Evolutionary conservation across 1,284 basidiomycete genomes (phyloP), one percentile per base, ranked within the genome.

Genomic region (Pisolithus thermaeus): DNA sequence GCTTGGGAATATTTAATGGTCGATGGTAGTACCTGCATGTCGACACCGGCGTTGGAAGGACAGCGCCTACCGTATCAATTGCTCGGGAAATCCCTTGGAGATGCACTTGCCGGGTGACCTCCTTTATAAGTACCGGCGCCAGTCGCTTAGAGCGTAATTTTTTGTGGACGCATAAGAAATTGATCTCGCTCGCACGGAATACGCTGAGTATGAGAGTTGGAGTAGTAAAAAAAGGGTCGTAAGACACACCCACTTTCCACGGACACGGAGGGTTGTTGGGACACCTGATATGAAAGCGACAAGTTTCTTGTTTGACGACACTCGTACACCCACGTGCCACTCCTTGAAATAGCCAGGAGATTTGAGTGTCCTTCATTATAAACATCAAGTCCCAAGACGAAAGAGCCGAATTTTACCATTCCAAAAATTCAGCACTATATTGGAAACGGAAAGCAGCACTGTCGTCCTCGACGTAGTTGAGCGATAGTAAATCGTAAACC

Each of bases 231-330:
- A 5, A 12, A 11, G 39, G 43, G 7, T 40, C 9, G 9, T 46
- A 6, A 20, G 20, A 36, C 52, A 23, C 7, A 71, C 86, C 66
- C 60, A 95, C 94, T 86, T 83, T 55, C 78, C 71, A 45, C 93
- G 84, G 8, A 94, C 86, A 23, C 87, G 84, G 11, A 97, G 69
- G 9, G 80, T 82, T 55, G 97, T 76, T 7, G 95, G 94, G 43
- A 99, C 86, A 40, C 92, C 97, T n/a, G 92, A 89, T 61, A 99
- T 98, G 69, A 99, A 99, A 0, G 90, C 97, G n/a, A 99, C 91
- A 1, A 99, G 79, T 70, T 96, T 97, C 70, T 89, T 84, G 60
- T 87, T 92, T 22, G 90, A 85, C 27, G 81, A 79, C 6, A 98
- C 95, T 18, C 96, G 85, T 7, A 99, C 94, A 40, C 95, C 97